phyloP scores from a whole-genome alignment of 345 rosid genomes.

The Moringa oleifera region DNA sequence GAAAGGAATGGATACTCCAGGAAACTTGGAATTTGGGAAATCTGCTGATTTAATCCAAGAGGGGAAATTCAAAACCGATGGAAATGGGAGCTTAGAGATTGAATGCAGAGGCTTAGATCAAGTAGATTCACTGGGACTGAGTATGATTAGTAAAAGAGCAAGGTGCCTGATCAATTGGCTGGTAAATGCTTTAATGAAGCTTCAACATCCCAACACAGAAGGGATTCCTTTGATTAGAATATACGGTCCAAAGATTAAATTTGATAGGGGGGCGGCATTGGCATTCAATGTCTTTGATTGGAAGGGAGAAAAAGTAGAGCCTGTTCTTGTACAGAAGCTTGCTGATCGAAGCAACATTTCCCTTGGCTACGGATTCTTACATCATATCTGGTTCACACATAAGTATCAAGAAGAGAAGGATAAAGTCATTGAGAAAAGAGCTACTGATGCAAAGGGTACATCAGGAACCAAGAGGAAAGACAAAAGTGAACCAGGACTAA shows the following conservation, averaged over 20 bases:
- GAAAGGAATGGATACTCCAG: slow-evolving; percentile 13
- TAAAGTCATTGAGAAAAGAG: slow-evolving; percentile 42
- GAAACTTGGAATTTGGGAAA: slow-evolving; percentile 17
- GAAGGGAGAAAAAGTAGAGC: slow-evolving; percentile 76
- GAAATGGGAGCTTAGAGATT: slow-evolving; percentile 20
- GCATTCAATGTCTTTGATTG: slow-evolving; percentile 81
- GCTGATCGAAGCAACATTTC: slow-evolving; percentile 74
- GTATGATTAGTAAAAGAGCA: slow-evolving; percentile 53
- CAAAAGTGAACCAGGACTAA: slow-evolving; percentile 41
- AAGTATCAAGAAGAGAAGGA: slow-evolving; percentile 51
- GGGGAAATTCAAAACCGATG: background rate
- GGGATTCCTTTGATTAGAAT: slow-evolving; percentile 53
- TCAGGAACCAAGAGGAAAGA: slow-evolving; percentile 26
- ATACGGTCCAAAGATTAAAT: slow-evolving; percentile 79
- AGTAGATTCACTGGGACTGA: slow-evolving; percentile 66
- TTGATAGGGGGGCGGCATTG: slow-evolving; percentile 81
- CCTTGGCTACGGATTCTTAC: slow-evolving; percentile 61
- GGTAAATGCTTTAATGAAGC: slow-evolving; percentile 71
- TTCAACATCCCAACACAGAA: slow-evolving; percentile 61
- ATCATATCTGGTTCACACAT: slow-evolving; percentile 55
- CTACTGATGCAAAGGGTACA: slow-evolving; percentile 19
- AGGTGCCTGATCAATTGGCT: slow-evolving; percentile 92
- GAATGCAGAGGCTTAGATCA: slow-evolving; percentile 70
- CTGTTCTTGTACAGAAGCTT: slow-evolving; percentile 79
- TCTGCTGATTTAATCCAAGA: slow-evolving; percentile 12